A percentile compares a stretch with the other conserved stretches of the same genome.
These are phyloP conservation scores for Gossypium gossypioides DNA, from an alignment of 441 rosid genomes.

Conservation along the genomic window DNA sequence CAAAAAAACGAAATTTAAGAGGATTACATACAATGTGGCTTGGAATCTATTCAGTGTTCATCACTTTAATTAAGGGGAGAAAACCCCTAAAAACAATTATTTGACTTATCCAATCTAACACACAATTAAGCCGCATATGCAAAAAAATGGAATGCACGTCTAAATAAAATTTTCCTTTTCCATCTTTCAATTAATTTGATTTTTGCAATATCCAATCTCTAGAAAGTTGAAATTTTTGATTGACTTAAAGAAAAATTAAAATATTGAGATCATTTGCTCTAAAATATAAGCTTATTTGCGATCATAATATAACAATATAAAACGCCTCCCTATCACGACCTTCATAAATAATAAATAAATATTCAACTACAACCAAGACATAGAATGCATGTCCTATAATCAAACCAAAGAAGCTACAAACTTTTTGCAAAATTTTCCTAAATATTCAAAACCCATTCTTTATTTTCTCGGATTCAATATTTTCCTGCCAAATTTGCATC, in stretches of 20 bases:
- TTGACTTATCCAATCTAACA: background rate
- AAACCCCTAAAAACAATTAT: background rate
- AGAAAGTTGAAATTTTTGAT: background rate
- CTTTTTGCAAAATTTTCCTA: background rate
- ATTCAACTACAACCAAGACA: constrained; percentile 17
- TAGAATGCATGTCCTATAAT: constrained; percentile 2
- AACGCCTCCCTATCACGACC: background rate
- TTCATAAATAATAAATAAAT: constrained; percentile 1
- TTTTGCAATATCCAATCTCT: background rate
- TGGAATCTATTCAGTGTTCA: background rate
- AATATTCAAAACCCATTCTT: constrained; percentile 4
- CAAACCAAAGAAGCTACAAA: background rate
- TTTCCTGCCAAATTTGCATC: constrained; percentile 12
- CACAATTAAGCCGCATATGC: background rate
- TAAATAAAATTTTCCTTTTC: background rate
- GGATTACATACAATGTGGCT: too few species aligned
- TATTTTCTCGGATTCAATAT: background rate
- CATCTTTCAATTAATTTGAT: background rate
- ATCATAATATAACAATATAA: background rate
- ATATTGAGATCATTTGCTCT: constrained; percentile 1
- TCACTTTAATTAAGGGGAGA: too few species aligned
- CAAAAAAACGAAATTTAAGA: too few species aligned
- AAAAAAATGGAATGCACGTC: constrained; percentile 40
- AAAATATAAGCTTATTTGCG: constrained; percentile 7
- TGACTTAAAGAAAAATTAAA: background rate